Evolutionary conservation across 2,329 filamentous ascomycete species (phyloP).

Genomic region (Fusarium tricinctum): DNA sequence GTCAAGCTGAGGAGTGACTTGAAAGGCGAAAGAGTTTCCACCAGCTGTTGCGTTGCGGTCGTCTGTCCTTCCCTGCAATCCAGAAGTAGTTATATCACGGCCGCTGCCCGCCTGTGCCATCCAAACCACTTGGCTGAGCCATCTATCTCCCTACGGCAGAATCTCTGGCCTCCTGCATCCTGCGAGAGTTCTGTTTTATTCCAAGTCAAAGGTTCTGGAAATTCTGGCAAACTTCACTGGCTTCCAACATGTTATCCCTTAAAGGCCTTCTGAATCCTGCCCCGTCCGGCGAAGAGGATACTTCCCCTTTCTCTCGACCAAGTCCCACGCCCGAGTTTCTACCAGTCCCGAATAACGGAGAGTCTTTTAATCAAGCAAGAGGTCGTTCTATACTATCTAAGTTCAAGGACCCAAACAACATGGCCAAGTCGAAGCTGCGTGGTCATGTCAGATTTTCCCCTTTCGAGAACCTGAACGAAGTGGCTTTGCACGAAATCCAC

Average conservation of each 20-base stretch:
- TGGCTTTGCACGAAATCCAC: slow-evolving; percentile 69
- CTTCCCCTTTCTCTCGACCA: slow-evolving; percentile 53
- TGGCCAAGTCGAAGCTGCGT: slow-evolving; percentile 71
- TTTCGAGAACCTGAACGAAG: slow-evolving; percentile 74
- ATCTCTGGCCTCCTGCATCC: slow-evolving; percentile 29
- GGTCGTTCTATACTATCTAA: slow-evolving; percentile 30
- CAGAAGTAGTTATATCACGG: slow-evolving; percentile 49
- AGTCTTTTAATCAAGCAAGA: slow-evolving; percentile 16
- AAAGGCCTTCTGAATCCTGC: slow-evolving; percentile 76
- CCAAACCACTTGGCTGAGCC: slow-evolving; percentile 43
- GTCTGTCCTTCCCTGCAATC: slow-evolving; percentile 47
- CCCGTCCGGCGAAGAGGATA: slow-evolving; percentile 60
- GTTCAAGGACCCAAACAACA: slow-evolving; percentile 63
- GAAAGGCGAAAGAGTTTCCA: slow-evolving; percentile 43
- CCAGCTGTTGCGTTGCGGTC: slow-evolving; percentile 38
- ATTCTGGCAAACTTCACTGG: slow-evolving; percentile 35
- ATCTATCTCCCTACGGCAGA: slow-evolving; percentile 34
- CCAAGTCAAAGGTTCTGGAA: slow-evolving; percentile 5
- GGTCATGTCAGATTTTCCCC: slow-evolving; percentile 81
- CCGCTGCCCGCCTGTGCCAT: slow-evolving; percentile 46
- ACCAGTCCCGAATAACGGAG: slow-evolving; percentile 26
- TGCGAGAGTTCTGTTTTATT: slow-evolving; percentile 15
- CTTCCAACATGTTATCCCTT: slow-evolving; percentile 71
- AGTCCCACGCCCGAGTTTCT: slow-evolving; percentile 52
- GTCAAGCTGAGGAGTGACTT: slow-evolving; percentile 47